Evolutionary conservation across 148 eudicot species (phyloP), one percentile per base, ranked within the genome.

Genomic region (Amaranthus palmeri): DNA sequence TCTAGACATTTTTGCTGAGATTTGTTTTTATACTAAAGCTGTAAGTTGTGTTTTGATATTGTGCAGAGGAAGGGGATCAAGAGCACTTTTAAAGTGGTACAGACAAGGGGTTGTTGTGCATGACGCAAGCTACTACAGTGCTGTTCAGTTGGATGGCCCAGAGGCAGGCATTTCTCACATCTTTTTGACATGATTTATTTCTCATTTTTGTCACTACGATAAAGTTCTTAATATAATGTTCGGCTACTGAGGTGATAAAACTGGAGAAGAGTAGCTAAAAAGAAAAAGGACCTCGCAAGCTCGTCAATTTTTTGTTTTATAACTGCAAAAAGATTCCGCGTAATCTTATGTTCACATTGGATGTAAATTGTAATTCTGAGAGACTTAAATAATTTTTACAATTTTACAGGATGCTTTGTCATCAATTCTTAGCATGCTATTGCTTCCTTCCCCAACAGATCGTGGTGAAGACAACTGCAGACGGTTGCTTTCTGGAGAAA

Each of bases 21-120:
- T 25, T 49, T 42, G 4, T 59, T 3, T 54, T 1, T 25, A 3
- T 56, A 8, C 42, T 64, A 51, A 5, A 15, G 40, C 18, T 54
- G 54, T 81, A 15, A 81, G 2, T 25, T 18, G 3, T 74, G n/a
- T 53, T 8, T 71, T 77, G 56, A 9, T 63, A 43, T 85, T 62
- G 65, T 79, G 68, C 66, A 93, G 97, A 25, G 97, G 96, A 75
- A 89, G 70, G 78, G 97, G 98, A 63, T 91, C 96, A 6, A 91
- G 98, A 73, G 93, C 97, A 85, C 79, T 95, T 55, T 73, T 91
- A 74, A 89, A 91, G 84, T 85, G 84, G 81, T 81, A 84, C 83
- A 85, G 63, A 54, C 70, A 86, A 71, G 93, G 93, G 74, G 88
- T 78, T 10, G 86, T 95, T 72, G 77, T 88, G 57, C 98, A 91